Base-by-base conservation (phyloP, 1,284 basidiomycete species). In the Tremellales sp. region DNA sequence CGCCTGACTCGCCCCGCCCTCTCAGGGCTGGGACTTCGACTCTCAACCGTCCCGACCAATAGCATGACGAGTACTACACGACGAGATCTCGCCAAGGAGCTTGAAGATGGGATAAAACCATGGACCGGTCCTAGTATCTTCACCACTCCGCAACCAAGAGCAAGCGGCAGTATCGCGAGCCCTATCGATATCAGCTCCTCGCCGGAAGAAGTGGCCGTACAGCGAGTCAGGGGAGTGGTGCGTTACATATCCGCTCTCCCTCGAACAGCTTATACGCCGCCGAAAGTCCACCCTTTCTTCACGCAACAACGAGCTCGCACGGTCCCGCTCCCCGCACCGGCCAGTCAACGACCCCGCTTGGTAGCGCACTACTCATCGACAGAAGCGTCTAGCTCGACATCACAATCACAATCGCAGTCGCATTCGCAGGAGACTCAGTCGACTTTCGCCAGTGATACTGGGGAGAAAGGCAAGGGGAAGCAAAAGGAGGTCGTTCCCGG, bases 251-350 rank as follows among this genome's bases (percentile, higher is more conserved):
- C 53, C 3, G 48, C 51, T 11, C 46, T 56, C 3, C 47, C 60
- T 10, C 49, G 54, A 1, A 62, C 65, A 13, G 58, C 61, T 6
- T 61, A 46, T 37, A 62, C 62, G 3, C 58, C 62, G 4, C 53
- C 19, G 23, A 50, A 55, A 4, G 46, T 62, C 11, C 63, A 63
- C 45, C 63, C 63, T 8, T 63, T 65, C 54, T 63, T 63, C 47
- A 42, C 39, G n/a, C n/a, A n/a, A n/a, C n/a, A n/a, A n/a, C n/a
- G n/a, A n/a, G n/a, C n/a, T 31, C 43, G 40, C 2, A 36, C 51
- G 11, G 43, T 41, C 23, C 51, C 45, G 27, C 52, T 29, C 3
- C 56, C 59, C 2, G 42, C 56, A 11, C 43, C 57, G 23, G 23
- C 21, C 4, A 43, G 41, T 13, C 39, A 58, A 8, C 31, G 49